Evolutionary conservation across 306 rosid genomes (phyloP).

Genomic region (Sechiopsis laciniata): DNA sequence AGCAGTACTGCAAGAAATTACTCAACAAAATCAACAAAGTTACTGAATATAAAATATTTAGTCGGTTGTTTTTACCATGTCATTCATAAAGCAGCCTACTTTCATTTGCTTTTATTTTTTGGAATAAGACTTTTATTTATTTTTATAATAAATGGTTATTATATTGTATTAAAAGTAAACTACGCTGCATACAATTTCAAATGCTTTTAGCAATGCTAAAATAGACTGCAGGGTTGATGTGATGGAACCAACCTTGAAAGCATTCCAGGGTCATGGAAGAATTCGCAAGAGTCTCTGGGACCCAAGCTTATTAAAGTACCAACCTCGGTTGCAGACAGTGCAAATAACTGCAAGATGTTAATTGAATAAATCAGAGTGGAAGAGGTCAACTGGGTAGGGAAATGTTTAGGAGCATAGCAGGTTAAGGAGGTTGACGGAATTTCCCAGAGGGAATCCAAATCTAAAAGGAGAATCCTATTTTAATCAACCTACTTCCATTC

Average conservation of each 20-base stretch:
- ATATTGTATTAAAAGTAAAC: neutral
- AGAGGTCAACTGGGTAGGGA: neutral
- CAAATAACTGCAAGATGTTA: constrained; percentile 48
- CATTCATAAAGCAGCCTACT: neutral
- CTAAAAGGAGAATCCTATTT: neutral
- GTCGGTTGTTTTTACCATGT: neutral
- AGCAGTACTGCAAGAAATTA: constrained; percentile 60
- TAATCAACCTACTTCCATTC: neutral
- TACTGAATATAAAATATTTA: neutral
- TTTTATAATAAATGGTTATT: neutral
- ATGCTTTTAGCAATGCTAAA: neutral
- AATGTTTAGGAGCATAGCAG: neutral
- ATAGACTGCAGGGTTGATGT: neutral
- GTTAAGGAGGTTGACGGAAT: neutral
- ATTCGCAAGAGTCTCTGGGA: constrained; percentile 73
- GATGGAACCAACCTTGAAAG: constrained; percentile 56
- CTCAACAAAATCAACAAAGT: constrained; percentile 26
- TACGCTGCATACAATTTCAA: neutral
- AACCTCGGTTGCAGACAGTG: constrained; percentile 75
- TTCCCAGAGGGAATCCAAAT: neutral
- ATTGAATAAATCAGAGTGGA: constrained; percentile 2
- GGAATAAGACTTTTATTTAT: neutral
- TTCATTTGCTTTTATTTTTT: neutral
- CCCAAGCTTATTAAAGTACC: constrained; percentile 83
- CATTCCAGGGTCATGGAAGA: constrained; percentile 91